Percentiles rank a stretch among this genome's conserved stretches.
Evolutionary conservation across 1,284 basidiomycete genomes (phyloP).

Genomic region (Sphagnurus paluster): DNA sequence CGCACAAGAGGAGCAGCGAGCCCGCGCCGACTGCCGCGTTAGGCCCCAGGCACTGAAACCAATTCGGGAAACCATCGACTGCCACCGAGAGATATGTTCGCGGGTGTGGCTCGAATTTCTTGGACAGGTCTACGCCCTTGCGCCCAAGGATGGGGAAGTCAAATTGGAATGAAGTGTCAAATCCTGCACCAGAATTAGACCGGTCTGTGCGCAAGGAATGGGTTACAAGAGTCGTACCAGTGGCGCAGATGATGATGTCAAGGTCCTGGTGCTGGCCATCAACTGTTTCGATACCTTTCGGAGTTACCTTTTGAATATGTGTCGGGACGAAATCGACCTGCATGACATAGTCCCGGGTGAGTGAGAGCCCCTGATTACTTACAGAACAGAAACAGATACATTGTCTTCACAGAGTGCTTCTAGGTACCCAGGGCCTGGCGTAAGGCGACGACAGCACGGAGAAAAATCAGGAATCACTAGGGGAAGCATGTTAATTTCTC

Average conservation of each 20-base stretch:
- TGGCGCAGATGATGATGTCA: constrained; percentile 62
- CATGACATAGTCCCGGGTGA: neutral
- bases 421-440: constrained; percentile 66
- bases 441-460: constrained; percentile 57
- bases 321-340: constrained; percentile 57
- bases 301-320: constrained; percentile 50
- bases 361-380: no score
- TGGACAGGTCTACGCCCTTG: constrained; percentile 44
- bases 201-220: neutral
- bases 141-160: constrained; percentile 56
- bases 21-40: constrained; percentile 55
- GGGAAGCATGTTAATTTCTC: constrained; percentile 3
- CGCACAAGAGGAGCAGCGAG: constrained; percentile 51
- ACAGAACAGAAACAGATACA: no score
- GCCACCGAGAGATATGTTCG: constrained; percentile 54
- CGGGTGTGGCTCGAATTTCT: constrained; percentile 54
- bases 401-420: constrained; percentile 63
- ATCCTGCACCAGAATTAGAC: constrained; percentile 34
- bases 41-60: constrained; percentile 57
- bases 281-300: constrained; percentile 53
- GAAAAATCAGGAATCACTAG: constrained; percentile 60
- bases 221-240: constrained; percentile 34
- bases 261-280: constrained; percentile 55
- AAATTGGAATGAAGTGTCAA: constrained; percentile 51
- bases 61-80: constrained; percentile 63